A percentile compares a stretch with the other conserved stretches of the same genome.
Conservation (phyloP, 2,329 filamentous ascomycete genomes). For the Talaromyces sp. region DNA sequence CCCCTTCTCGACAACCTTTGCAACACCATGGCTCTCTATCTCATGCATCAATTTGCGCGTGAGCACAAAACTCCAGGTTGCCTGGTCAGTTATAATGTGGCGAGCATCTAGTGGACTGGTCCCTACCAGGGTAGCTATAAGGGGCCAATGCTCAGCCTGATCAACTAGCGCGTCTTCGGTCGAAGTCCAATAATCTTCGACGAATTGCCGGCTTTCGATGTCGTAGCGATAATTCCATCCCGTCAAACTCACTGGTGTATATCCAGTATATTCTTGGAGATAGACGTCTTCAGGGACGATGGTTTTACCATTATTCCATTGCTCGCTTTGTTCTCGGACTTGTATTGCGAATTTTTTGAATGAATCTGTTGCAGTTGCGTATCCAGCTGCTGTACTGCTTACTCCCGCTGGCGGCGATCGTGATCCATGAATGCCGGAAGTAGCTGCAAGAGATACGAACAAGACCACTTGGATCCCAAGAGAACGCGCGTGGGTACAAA, state of each 20-base stretch:
- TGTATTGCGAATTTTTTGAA: neutral
- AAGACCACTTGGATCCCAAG: constrained; percentile 13
- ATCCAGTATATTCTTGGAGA: constrained; percentile 17
- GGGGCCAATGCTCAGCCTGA: constrained; percentile 14
- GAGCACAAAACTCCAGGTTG: constrained; percentile 18
- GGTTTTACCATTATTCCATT: neutral
- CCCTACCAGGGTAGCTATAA: constrained; percentile 16
- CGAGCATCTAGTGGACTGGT: constrained; percentile 16
- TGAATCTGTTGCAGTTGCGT: neutral
- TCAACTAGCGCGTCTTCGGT: constrained; percentile 13
- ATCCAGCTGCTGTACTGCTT: constrained; percentile 3
- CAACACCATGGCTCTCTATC: constrained; percentile 1
- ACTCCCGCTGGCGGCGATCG: neutral
- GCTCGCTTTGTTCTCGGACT: constrained; percentile 9
- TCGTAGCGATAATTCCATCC: constrained; percentile 15
- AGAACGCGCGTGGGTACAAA: constrained; percentile 1
- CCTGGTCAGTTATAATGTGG: constrained; percentile 18
- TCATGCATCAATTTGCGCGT: constrained; percentile 15
- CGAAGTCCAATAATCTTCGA: constrained; percentile 8
- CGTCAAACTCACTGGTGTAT: constrained; percentile 14
- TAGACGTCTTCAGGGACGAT: constrained; percentile 17
- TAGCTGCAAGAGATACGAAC: constrained; percentile 20
- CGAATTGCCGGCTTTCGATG: neutral
- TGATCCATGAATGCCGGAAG: constrained; percentile 18
- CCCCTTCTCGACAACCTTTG: neutral